phyloP scores from a whole-genome alignment of 371 early-diverging fungal genomes.

The Mortierella polycephala region DNA sequence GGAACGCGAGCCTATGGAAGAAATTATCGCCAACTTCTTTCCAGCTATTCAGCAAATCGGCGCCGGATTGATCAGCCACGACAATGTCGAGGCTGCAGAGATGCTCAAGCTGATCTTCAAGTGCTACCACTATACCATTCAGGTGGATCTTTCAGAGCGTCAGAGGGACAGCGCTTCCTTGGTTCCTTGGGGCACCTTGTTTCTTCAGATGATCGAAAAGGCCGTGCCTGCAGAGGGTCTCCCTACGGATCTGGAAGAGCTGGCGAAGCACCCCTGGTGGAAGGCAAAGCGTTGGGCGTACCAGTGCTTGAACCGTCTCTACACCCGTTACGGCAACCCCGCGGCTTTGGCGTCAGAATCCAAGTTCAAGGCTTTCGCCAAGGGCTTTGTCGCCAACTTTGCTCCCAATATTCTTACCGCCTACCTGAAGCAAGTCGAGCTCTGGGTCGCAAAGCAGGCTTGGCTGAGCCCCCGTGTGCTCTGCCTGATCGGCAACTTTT shows the following conservation, averaged over 20 bases:
- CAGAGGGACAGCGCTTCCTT: conserved; percentile 76
- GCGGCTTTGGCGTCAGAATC: conserved; percentile 65
- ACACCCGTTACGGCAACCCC: conserved; percentile 80
- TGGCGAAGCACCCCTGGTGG: conserved; percentile 88
- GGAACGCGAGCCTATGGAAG: conserved; percentile 71
- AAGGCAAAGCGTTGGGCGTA: conserved; percentile 97
- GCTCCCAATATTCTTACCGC: conserved; percentile 86
- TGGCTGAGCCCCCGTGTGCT: conserved; percentile 73
- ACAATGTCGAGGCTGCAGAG: conserved; percentile 79
- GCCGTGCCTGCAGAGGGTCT: conserved; percentile 65
- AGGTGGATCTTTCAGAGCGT: conserved; percentile 72
- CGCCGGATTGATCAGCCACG: conserved; percentile 63
- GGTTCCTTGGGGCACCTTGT: conserved; percentile 88
- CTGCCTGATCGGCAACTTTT: conserved; percentile 63
- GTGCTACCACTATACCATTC: conserved; percentile 80
- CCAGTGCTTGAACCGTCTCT: conserved; percentile 84
- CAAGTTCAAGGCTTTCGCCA: conserved; percentile 81
- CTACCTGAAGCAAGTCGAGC: conserved; percentile 84
- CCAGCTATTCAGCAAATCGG: conserved; percentile 82
- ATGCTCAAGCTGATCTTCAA: conserved; percentile 86
- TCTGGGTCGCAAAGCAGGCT: conserved; percentile 69
- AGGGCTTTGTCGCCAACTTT: conserved; percentile 83
- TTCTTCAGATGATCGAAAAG: conserved; percentile 83
- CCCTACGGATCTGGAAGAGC: conserved; percentile 73
- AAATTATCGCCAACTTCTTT: conserved; percentile 79